phyloP scores from a whole-genome alignment of 306 rosid species.

The Chamaecrista fasciculata region DNA sequence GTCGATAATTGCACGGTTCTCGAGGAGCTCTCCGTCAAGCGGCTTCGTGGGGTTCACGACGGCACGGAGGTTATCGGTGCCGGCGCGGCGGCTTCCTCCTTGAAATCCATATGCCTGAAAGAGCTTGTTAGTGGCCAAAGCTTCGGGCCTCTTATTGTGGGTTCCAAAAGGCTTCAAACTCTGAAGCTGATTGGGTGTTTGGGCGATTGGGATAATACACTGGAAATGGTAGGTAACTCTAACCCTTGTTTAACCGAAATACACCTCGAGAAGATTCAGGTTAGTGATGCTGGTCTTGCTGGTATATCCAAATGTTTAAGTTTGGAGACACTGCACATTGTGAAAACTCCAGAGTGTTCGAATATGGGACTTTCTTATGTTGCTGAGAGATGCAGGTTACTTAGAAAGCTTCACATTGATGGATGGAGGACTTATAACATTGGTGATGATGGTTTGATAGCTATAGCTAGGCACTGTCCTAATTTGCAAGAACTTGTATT shows the following conservation, averaged over 20 bases:
- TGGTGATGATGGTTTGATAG: conserved; percentile 68
- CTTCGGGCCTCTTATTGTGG: conserved; percentile 59
- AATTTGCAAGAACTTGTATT: conserved; percentile 77
- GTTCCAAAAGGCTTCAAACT: conserved; percentile 55
- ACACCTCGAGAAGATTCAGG: conserved; percentile 79
- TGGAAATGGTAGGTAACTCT: conserved; percentile 43
- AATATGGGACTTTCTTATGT: conserved; percentile 54
- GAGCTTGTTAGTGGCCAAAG: conserved; percentile 65
- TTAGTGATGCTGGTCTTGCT: conserved; percentile 67
- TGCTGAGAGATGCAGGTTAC: conserved; percentile 57
- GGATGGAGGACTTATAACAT: conserved; percentile 82
- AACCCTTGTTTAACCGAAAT: conserved; percentile 50
- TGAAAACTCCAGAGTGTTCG: conserved; percentile 68
- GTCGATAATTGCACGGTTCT: conserved; percentile 49
- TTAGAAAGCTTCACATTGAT: conserved; percentile 83
- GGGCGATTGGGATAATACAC: conserved; percentile 74
- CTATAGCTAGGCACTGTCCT: conserved; percentile 56
- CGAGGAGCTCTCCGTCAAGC: conserved; percentile 75
- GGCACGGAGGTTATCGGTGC: conserved; percentile 41
- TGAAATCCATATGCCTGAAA: conserved; percentile 63
- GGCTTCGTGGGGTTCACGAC: conserved; percentile 63
- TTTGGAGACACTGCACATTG: conserved; percentile 64
- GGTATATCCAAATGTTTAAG: conserved; percentile 53
- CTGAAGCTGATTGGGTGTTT: conserved; percentile 66
- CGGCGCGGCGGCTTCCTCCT: conserved; percentile 40